Percentiles rank a stretch among this genome's conserved stretches.
These are phyloP conservation scores for Taxillus chinensis DNA, from an alignment of 164 flowering plant genomes.

Conservation along the genomic window DNA sequence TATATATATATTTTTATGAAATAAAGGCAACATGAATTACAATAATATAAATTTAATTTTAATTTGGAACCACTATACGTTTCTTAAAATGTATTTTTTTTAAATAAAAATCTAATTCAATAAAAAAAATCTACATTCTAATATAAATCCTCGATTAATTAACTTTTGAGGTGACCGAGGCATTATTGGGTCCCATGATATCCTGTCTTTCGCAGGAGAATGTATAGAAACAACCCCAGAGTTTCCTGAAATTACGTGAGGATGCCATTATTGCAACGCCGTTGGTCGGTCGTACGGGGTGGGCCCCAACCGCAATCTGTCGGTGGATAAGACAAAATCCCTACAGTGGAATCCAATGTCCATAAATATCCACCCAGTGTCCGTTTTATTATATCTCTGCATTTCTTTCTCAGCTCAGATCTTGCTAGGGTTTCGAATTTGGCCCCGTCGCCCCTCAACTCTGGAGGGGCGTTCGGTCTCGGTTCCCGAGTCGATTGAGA, in stretches of 20 bases:
- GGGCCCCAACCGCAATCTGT: background rate
- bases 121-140: no score
- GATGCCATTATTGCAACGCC: background rate
- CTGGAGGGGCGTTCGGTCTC: background rate
- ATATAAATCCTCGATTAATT: no score
- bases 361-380: background rate
- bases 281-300: background rate
- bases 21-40: no score
- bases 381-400: conserved; percentile 5
- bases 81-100: no score
- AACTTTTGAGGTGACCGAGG: no score
- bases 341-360: background rate
- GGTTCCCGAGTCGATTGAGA: background rate
- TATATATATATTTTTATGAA: no score
- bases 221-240: no score
- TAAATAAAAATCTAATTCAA: no score
- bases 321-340: background rate
- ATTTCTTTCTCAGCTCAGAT: conserved; percentile 6
- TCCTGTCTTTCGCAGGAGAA: no score
- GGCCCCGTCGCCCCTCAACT: background rate
- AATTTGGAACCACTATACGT: no score
- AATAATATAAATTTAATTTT: no score
- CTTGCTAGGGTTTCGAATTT: background rate
- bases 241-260: background rate
- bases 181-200: no score